Conservation (phyloP, 23 red algal species). For the Agarophyton chilense region DNA sequence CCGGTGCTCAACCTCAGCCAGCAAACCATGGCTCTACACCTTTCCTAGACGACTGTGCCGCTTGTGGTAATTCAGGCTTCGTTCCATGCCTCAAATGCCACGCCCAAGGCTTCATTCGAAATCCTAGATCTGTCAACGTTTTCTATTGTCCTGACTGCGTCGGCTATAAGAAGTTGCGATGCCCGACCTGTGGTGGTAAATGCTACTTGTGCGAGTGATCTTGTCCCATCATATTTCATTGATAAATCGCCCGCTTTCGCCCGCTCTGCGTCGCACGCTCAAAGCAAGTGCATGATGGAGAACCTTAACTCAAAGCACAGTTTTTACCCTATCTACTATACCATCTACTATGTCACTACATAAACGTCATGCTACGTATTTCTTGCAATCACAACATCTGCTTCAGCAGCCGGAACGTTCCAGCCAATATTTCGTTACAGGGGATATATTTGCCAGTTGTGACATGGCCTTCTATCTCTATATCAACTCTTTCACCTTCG, state of each 20-base stretch:
- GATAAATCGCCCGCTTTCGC: neutral
- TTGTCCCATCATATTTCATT: neutral
- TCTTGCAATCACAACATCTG: too few relatives aligned
- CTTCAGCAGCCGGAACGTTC: too few relatives aligned
- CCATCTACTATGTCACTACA: too few relatives aligned
- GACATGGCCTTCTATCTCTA: too few relatives aligned
- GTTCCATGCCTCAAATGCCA: constrained; percentile 50
- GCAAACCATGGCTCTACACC: neutral
- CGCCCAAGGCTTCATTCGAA: constrained; percentile 47
- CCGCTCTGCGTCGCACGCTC: neutral
- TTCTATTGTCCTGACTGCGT: constrained; percentile 69
- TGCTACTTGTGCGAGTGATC: constrained; percentile 70
- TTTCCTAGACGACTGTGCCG: constrained; percentile 23
- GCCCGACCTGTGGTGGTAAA: constrained; percentile 62
- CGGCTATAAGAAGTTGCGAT: constrained; percentile 56
- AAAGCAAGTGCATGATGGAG: too few relatives aligned
- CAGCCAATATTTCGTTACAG: too few relatives aligned
- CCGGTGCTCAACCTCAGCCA: too few relatives aligned
- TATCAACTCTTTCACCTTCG: too few relatives aligned
- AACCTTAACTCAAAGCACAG: too few relatives aligned
- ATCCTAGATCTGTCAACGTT: constrained; percentile 47
- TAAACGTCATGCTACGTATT: too few relatives aligned
- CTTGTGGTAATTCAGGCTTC: constrained; percentile 53
- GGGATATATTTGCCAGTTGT: too few relatives aligned
- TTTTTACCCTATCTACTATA: too few relatives aligned